phyloP scores from a whole-genome alignment of 176 grass and related monocot species.

The Aegilops speltoides region DNA sequence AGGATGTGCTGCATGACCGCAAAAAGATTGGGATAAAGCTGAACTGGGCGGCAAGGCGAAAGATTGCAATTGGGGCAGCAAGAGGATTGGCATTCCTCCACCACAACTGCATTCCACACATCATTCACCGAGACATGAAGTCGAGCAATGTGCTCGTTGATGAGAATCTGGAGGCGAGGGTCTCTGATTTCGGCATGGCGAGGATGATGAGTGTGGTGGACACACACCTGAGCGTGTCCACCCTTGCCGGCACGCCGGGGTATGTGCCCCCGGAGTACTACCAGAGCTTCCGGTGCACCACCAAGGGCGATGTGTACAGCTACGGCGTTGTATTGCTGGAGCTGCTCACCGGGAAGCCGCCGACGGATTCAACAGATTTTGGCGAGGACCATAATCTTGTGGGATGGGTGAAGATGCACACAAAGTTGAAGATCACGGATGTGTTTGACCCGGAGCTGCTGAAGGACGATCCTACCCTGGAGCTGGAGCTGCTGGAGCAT shows the following conservation, averaged over 20 bases:
- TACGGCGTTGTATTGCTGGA: slow-evolving; percentile 94
- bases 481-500: slow-evolving; percentile 86
- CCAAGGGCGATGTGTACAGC: slow-evolving; percentile 92
- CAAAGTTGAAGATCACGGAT: slow-evolving; percentile 53
- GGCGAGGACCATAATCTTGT: slow-evolving; percentile 92
- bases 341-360: slow-evolving; percentile 76
- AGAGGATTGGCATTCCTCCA: slow-evolving; percentile 90
- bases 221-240: slow-evolving; percentile 92
- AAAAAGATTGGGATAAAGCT: slow-evolving; percentile 62
- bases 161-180: slow-evolving; percentile 81
- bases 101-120: slow-evolving; percentile 92
- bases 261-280: slow-evolving; percentile 98
- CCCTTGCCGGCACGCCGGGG: slow-evolving; percentile 87
- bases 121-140: slow-evolving; percentile 98
- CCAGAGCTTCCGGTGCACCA: slow-evolving; percentile 94
- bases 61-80: slow-evolving; percentile 82
- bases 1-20: slow-evolving; percentile 77
- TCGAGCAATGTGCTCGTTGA: slow-evolving; percentile 94
- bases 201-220: slow-evolving; percentile 74
- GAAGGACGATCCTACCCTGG: slow-evolving; percentile 60
- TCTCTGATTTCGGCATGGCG: slow-evolving; percentile 98
- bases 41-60: slow-evolving; percentile 68
- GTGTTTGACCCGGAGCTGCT: slow-evolving; percentile 92
- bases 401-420: slow-evolving; percentile 85
- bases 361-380: slow-evolving; percentile 76